Conservation (phyloP, 495 filamentous ascomycete species). For the Terfezia boudieri region DNA sequence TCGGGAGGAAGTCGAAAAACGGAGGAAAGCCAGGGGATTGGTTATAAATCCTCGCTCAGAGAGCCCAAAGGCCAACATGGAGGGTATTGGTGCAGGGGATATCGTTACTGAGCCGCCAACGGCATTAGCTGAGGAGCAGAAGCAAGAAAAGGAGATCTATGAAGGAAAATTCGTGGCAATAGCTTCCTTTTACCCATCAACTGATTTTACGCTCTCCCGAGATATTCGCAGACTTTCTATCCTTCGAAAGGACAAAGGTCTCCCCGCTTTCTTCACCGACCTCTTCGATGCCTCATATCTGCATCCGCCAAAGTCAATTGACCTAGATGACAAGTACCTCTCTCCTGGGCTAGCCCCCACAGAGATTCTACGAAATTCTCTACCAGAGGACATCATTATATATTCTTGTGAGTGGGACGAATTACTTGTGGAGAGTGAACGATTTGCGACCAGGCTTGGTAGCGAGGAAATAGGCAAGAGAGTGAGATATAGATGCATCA, state of each 20-base stretch:
- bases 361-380: constrained; percentile 25
- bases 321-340: constrained; percentile 35
- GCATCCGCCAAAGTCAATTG: constrained; percentile 30
- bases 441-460: constrained; percentile 38
- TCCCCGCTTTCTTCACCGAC: constrained; percentile 49
- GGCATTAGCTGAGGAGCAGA: not conserved
- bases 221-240: constrained; percentile 46
- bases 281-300: constrained; percentile 80
- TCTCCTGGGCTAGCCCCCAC: constrained; percentile 39
- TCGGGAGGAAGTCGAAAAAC: constrained; percentile 23
- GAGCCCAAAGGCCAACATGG: constrained; percentile 8
- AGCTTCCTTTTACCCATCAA: constrained; percentile 63
- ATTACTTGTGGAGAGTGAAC: constrained; percentile 54
- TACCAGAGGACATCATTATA: constrained; percentile 42
- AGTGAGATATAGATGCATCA: constrained; percentile 40
- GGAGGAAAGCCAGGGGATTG: not conserved
- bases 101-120: not conserved
- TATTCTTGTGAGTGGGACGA: constrained; percentile 85
- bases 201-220: constrained; percentile 59
- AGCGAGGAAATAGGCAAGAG: constrained; percentile 36
- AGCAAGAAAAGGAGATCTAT: not conserved
- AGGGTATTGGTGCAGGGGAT: constrained; percentile 4
- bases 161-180: constrained; percentile 24
- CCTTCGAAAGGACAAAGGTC: constrained; percentile 40
- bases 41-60: not conserved